phyloP scores from a whole-genome alignment of 495 filamentous ascomycete species.

The Annulohypoxylon nitens region DNA sequence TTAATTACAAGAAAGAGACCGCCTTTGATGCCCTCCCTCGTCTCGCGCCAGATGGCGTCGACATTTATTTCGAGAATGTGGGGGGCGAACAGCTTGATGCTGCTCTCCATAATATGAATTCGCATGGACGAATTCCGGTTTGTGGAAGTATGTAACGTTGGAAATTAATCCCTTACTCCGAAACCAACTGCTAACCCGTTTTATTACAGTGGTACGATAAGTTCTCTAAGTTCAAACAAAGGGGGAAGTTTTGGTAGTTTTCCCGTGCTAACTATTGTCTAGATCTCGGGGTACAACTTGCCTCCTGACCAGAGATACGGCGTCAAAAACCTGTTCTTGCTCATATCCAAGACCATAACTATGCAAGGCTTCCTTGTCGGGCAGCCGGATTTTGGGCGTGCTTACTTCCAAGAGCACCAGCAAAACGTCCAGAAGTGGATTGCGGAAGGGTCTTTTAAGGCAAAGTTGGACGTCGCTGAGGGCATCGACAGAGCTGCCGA shows the following conservation, averaged over 20 bases:
- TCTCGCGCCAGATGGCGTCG: constrained; percentile 84
- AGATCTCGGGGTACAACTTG: constrained; percentile 83
- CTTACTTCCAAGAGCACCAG: constrained; percentile 82
- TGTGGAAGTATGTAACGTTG: constrained; percentile 53
- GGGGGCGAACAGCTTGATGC: constrained; percentile 90
- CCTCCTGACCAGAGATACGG: constrained; percentile 70
- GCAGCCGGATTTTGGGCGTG: constrained; percentile 72
- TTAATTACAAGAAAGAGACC: constrained; percentile 77
- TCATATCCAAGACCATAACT: constrained; percentile 63
- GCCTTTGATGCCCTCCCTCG: constrained; percentile 76
- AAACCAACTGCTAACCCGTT: background rate
- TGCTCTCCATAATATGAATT: constrained; percentile 75
- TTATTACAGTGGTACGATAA: constrained; percentile 51
- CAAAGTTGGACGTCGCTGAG: constrained; percentile 74
- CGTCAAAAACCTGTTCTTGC: constrained; percentile 72
- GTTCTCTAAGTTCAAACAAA: background rate
- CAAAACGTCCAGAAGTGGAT: constrained; percentile 88
- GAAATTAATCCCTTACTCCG: background rate
- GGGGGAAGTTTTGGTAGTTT: background rate
- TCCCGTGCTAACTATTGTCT: constrained; percentile 21
- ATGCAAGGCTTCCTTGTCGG: constrained; percentile 83
- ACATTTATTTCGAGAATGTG: constrained; percentile 97
- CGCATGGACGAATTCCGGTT: constrained; percentile 75
- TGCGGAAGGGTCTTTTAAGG: constrained; percentile 82
- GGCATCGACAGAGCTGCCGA: constrained; percentile 87